Conservation (phyloP, 78 protist genomes). For the Guillardia theta region DNA sequence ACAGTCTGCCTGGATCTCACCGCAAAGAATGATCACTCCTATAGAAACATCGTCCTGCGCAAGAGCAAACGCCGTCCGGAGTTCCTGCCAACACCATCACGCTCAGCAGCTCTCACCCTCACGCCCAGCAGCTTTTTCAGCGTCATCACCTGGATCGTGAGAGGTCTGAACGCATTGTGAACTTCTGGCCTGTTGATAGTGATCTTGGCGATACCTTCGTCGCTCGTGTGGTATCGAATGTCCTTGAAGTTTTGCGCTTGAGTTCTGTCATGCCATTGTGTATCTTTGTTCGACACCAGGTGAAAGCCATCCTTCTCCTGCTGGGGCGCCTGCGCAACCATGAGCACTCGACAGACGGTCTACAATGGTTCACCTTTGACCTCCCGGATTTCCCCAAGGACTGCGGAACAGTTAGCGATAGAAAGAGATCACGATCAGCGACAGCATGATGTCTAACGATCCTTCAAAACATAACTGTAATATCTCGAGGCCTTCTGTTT, state of each 20-base stretch:
- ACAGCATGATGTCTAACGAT: too few relatives aligned
- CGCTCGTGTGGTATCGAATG: background rate
- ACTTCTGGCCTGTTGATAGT: conserved; percentile 1
- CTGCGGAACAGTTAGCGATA: too few relatives aligned
- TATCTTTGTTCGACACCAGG: background rate
- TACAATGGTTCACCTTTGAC: too few relatives aligned
- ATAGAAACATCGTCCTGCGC: background rate
- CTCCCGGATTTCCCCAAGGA: too few relatives aligned
- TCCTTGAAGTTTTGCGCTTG: background rate
- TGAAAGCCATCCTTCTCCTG: background rate
- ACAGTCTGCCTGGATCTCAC: background rate
- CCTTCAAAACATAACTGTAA: too few relatives aligned
- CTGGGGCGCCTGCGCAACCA: background rate
- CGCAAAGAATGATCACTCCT: background rate
- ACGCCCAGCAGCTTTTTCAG: too few relatives aligned
- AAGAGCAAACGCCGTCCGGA: background rate
- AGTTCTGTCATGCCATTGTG: background rate
- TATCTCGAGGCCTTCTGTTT: too few relatives aligned
- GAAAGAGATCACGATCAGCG: too few relatives aligned
- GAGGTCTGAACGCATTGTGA: background rate
- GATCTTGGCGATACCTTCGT: conserved; percentile 21
- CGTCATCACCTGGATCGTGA: background rate
- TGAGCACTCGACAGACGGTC: too few relatives aligned
- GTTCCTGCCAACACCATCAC: background rate
- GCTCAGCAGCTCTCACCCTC: too few relatives aligned